Base-by-base conservation (phyloP, 345 rosid genomes). In the Citrus australasica region DNA sequence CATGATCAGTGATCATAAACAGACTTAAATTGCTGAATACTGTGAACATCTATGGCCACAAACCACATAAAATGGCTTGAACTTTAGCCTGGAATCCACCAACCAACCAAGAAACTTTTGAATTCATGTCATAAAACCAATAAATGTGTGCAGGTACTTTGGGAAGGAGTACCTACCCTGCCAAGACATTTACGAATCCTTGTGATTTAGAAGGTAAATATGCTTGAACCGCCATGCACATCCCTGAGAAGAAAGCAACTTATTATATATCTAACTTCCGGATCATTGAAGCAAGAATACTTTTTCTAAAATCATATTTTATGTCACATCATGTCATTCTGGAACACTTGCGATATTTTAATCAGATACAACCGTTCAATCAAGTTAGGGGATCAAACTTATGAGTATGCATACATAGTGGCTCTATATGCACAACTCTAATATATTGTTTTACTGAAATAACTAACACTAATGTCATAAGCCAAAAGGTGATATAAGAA, bases 181-280 rank as follows among this genome's bases (percentile, higher is more conserved):
- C 88, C 87, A 95, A 83, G 85, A 90, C 83, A 85, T 88, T 81
- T 65, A 93, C 86, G 76, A 87, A 87, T 68, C 99, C 97, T 74
- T 92, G 91, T 76, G 95, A 91, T 75, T 82, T 88, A 71, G 93
- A 84, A 68, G 92, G 93, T 82, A 79, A 38, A 87, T 86, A 94
- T 59, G 90, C 88, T 85, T 94, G 97, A 84, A 91, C 85, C n/a
- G 97, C 88, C 99, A 96, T 94, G 91, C 99, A 92, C 97, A 96
- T 92, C 65, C 98, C 97, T 93, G 92, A 78, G 71, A 76, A 82
- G 56, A 73, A 51, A 75, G 2, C 51, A 76, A 79, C 13, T 38
- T 60, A 24, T 63, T 67, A 33, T 48, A 66, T 67, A 62, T 73
- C 79, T 35, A 46, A 67, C 32, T 62, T 69, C 72, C 11, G 17